Evolutionary conservation across 2,329 filamentous ascomycete genomes (phyloP), one percentile per base, ranked within the genome.

Genomic region (Atkinsonella texensis): DNA sequence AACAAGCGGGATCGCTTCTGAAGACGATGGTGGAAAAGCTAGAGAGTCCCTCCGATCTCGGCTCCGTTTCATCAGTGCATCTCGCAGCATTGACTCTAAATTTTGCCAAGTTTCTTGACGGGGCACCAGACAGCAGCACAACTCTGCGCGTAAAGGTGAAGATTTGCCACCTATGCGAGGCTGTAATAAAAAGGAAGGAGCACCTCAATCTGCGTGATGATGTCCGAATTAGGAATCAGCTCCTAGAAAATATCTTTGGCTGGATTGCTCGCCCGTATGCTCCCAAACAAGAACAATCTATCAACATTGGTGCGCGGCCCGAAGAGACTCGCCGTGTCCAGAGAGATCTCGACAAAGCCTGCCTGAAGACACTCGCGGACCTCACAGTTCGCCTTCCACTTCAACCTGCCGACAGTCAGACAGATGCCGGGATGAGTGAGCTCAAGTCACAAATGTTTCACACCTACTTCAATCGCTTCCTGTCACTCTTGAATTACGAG

Each of bases 401-500:
- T 13, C 83, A 85, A 56, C 80, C 82, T 1, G 75, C 75, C 1
- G 82, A 85, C 49, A 79, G 77, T 5, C 80, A 83, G 56, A 80
- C 74, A 12, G 83, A 86, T 64, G 81, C 79, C 1, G 79, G 81
- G 44, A 81, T 79, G 50, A 84, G 80, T 56, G 83, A 85, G 63
- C 72, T 83, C 49, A 85, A 85, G 61, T 83, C 80, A 1, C 79
- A 85, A 59, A 81, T 85, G 76, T 86, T 86, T 59, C 80, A 84
- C 55, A 80, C 77, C 7, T 86, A 86, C 62, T 85, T 86, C 66
- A 85, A 83, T 55, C 73, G 81, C 8, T 85, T 86, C 59, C 68
- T 86, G 18, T 83, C 80, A 0, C 68, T 86, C 4, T 69, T 86
- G 31, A 83, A 83, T 54, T 71, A 79, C 48, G 80, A 84, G 51